Evolutionary conservation across 129 eudicot species (phyloP), one percentile per base, ranked within the genome.

Genomic region (Escallonia rubra): DNA sequence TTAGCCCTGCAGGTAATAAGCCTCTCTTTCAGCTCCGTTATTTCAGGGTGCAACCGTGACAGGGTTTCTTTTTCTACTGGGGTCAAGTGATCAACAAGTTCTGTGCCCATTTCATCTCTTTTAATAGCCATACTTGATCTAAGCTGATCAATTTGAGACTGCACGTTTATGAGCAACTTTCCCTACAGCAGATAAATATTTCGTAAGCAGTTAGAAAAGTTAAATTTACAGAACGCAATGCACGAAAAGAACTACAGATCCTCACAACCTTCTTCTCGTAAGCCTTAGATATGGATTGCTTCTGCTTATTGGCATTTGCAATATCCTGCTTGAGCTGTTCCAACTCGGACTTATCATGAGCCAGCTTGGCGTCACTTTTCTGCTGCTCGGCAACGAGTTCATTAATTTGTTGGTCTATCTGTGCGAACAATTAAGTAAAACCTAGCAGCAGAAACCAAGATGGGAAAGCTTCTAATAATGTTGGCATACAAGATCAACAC

Each of bases 311-410:
- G 56, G 81, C 70, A 67, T 75, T 77, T 56, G 68, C 57, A 40
- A 45, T 61, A 46, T 82, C 87, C 64, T 75, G 83, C 46, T 74
- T 83, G 43, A 87, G 90, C 79, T 90, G 99, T 64, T 90, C 97
- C 70, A 87, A 23, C 63, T 80, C 83, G 61, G 99, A 94, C 83
- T 79, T 87, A 57, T 85, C 96, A 79, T 85, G 96, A 74, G 94
- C 82, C 78, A 88, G 71, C 75, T 83, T 85, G 66, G 99, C 99
- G 46, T 94, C 97, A 79, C 81, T 83, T 78, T 82, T 82, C 72
- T 82, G 79, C 70, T 82, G 84, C 73, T 78, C 87, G 50, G 81
- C 63, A 52, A 82, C 71, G 38, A 71, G 71, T 68, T 75, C 79
- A 64, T 74, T 78, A 41, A 79, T 76, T 67, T 74, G 54, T 61